Evolutionary conservation across 73 alveolate species (phyloP).

Genomic region (Stentor roeselii): DNA sequence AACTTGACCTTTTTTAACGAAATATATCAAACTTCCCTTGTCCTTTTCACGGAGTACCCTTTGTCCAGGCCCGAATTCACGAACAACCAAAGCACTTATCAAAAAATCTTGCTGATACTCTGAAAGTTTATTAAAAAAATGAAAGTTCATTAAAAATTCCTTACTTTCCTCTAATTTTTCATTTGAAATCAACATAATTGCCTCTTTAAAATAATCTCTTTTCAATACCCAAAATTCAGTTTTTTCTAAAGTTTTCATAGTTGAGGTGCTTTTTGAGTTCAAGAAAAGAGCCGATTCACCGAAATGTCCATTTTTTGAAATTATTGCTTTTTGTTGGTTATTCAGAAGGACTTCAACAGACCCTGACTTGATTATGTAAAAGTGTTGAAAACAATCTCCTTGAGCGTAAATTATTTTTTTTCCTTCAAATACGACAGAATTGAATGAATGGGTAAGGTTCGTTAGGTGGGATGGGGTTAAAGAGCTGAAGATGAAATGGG

Average conservation of each 20-base stretch:
- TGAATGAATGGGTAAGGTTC: no score
- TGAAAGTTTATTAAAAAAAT: neutral
- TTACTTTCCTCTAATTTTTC: slow-evolving; percentile 32
- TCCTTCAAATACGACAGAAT: no score
- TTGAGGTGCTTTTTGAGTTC: slow-evolving; percentile 83
- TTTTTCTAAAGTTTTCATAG: slow-evolving; percentile 66
- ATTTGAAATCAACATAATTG: slow-evolving; percentile 24
- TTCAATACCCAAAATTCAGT: slow-evolving; percentile 85
- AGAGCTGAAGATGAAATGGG: no score
- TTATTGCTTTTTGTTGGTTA: neutral
- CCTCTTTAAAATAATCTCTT: slow-evolving; percentile 76
- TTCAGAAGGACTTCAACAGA: neutral
- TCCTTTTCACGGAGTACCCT: slow-evolving; percentile 71
- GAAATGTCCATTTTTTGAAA: slow-evolving; percentile 72
- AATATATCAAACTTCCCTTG: slow-evolving; percentile 67
- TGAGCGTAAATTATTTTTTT: neutral
- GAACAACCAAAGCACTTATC: neutral
- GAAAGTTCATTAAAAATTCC: slow-evolving; percentile 27
- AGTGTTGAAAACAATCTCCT: neutral
- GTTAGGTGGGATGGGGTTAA: no score
- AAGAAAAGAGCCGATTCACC: slow-evolving; percentile 93
- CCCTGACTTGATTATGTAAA: neutral
- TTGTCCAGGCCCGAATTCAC: slow-evolving; percentile 35
- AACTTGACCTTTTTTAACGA: slow-evolving; percentile 65
- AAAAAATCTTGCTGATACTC: neutral